Conservation (phyloP, 441 rosid genomes). For the Populus trichocarpa region DNA sequence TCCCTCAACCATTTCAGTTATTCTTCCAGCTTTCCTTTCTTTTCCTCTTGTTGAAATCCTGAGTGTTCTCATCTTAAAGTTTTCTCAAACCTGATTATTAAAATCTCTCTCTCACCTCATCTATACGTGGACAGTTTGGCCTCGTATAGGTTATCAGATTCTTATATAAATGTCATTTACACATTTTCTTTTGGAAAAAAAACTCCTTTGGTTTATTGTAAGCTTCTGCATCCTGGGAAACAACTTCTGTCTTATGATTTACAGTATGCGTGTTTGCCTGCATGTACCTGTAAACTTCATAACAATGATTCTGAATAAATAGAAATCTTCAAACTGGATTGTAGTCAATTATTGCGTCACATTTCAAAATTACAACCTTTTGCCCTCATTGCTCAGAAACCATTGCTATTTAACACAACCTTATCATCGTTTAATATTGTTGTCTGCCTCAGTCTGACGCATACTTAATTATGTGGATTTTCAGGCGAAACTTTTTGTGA, state of each 20-base stretch:
- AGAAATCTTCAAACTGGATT: background rate
- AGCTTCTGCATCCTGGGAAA: background rate
- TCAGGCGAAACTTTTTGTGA: conserved; percentile 47
- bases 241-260: background rate
- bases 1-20: background rate
- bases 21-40: background rate
- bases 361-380: background rate
- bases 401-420: background rate
- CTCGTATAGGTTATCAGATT: background rate
- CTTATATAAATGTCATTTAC: background rate
- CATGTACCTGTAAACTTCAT: background rate
- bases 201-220: background rate
- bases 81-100: background rate
- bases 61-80: background rate
- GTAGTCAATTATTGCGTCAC: background rate
- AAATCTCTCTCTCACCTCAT: background rate
- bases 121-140: background rate
- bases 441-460: background rate
- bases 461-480: conserved; percentile 10
- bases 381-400: background rate
- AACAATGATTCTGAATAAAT: background rate
- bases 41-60: background rate
- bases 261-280: background rate
- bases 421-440: background rate
- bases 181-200: background rate